phyloP scores from a whole-genome alignment of 2,329 filamentous ascomycete genomes.

The Chrysoporthe deuterocubensis region DNA sequence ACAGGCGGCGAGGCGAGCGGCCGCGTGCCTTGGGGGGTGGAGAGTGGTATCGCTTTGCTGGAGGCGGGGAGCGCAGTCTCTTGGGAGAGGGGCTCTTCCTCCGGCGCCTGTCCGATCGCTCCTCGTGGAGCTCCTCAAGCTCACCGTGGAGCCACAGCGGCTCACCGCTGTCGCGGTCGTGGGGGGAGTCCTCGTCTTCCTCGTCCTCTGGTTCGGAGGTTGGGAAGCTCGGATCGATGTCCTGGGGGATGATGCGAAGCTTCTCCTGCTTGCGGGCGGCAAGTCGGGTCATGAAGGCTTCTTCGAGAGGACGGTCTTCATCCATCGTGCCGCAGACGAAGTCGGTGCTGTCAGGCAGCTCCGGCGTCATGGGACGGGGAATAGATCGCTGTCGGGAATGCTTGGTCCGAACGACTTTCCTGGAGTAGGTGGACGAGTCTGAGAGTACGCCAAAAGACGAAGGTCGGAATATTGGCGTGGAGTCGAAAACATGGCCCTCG shows the following conservation, averaged over 20 bases:
- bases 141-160: constrained; percentile 72
- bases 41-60: constrained; percentile 52
- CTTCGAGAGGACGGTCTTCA: constrained; percentile 92
- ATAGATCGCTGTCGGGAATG: constrained; percentile 39
- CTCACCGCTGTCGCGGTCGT: constrained; percentile 66
- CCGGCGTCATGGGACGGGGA: constrained; percentile 72
- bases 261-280: constrained; percentile 82
- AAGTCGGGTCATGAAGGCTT: constrained; percentile 85
- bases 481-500: constrained; percentile 47
- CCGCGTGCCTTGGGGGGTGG: constrained; percentile 56
- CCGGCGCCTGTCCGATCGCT: constrained; percentile 53
- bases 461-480: constrained; percentile 44
- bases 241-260: constrained; percentile 84
- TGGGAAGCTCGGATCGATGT: constrained; percentile 96
- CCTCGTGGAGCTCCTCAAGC: constrained; percentile 68
- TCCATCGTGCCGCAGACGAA: constrained; percentile 99
- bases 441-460: constrained; percentile 52
- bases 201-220: constrained; percentile 90
- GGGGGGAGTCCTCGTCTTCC: constrained; percentile 71
- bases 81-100: constrained; percentile 63
- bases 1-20: constrained; percentile 62
- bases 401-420: constrained; percentile 28
- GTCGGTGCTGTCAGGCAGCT: constrained; percentile 94
- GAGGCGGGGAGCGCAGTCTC: constrained; percentile 59
- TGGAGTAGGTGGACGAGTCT: constrained; percentile 63